These are phyloP conservation scores for Posidonia oceanica DNA, from an alignment of 116 monocot genomes.

Conservation along the genomic window DNA sequence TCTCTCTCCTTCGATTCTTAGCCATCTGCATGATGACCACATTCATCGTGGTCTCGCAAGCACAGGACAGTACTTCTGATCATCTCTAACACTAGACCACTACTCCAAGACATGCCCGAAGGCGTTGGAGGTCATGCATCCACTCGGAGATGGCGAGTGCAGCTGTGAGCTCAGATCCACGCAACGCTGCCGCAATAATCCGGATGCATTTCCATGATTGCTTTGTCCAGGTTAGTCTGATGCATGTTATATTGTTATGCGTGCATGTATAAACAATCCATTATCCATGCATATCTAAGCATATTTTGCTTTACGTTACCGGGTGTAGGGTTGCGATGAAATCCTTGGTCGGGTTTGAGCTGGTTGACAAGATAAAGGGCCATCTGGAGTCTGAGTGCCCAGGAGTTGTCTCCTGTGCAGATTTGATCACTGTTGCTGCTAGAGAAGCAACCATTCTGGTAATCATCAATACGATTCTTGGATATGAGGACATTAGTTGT, in stretches of 20 bases:
- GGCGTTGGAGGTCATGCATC: constrained; percentile 43
- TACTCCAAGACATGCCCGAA: constrained; percentile 13
- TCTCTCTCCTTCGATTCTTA: too few relatives aligned
- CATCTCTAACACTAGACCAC: too few relatives aligned
- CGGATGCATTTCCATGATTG: constrained; percentile 87
- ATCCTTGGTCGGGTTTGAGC: constrained; percentile 61
- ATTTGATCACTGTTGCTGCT: constrained; percentile 70
- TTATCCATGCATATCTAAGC: too few relatives aligned
- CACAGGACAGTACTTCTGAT: too few relatives aligned
- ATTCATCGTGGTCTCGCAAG: too few relatives aligned
- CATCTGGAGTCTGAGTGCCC: constrained; percentile 76
- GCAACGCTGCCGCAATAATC: constrained; percentile 53
- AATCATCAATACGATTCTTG: too few relatives aligned
- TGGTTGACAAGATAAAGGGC: constrained; percentile 67
- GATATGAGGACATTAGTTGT: too few relatives aligned
- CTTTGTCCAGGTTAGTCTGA: constrained; percentile 76
- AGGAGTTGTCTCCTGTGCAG: constrained; percentile 64
- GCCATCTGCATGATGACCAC: too few relatives aligned
- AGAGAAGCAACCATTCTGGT: constrained; percentile 68
- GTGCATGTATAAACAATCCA: too few relatives aligned
- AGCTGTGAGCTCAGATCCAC: constrained; percentile 33
- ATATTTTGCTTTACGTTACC: too few relatives aligned
- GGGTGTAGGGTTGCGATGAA: constrained; percentile 72
- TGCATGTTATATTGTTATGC: too few relatives aligned
- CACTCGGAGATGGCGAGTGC: constrained; percentile 58